These are phyloP conservation scores for Lachnellula suecica DNA, from an alignment of 2,329 filamentous ascomycete genomes.

Conservation along the genomic window DNA sequence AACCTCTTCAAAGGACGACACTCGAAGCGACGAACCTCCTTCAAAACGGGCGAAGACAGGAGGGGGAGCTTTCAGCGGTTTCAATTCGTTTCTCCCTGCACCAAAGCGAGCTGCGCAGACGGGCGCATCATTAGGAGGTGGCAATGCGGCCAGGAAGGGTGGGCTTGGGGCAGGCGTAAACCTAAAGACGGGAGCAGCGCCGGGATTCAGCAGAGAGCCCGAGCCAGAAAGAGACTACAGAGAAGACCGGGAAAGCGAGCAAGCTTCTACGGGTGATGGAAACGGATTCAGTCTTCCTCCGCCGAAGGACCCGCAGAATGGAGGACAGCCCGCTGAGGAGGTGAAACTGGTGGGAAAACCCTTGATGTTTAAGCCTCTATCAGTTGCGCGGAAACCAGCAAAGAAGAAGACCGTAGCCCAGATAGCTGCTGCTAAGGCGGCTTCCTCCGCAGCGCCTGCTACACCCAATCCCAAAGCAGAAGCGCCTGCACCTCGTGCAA, in stretches of 20 bases:
- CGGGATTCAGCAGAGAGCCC: constrained; percentile 71
- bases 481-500: constrained; percentile 49
- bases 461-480: constrained; percentile 24
- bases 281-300: constrained; percentile 38
- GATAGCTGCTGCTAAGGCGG: constrained; percentile 19
- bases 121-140: constrained; percentile 33
- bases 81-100: constrained; percentile 83
- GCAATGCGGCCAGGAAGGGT: constrained; percentile 27
- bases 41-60: constrained; percentile 69
- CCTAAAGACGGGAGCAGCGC: constrained; percentile 79
- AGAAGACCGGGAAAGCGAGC: constrained; percentile 26
- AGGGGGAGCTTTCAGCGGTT: constrained; percentile 69
- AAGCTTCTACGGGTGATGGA: constrained; percentile 25
- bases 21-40: constrained; percentile 53
- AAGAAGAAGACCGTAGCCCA: constrained; percentile 56
- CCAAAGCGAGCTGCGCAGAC: constrained; percentile 61
- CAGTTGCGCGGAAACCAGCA: constrained; percentile 72
- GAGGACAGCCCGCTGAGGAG: constrained; percentile 56
- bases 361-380: constrained; percentile 86
- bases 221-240: constrained; percentile 25
- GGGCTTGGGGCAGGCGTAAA: constrained; percentile 57
- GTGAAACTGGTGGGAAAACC: constrained; percentile 74
- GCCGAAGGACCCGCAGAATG: constrained; percentile 52
- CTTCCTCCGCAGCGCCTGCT: constrained; percentile 20
- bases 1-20: constrained; percentile 37